Evolutionary conservation across 1,284 basidiomycete genomes (phyloP), one percentile per base, ranked within the genome.

Genomic region (Ustilago lituana): DNA sequence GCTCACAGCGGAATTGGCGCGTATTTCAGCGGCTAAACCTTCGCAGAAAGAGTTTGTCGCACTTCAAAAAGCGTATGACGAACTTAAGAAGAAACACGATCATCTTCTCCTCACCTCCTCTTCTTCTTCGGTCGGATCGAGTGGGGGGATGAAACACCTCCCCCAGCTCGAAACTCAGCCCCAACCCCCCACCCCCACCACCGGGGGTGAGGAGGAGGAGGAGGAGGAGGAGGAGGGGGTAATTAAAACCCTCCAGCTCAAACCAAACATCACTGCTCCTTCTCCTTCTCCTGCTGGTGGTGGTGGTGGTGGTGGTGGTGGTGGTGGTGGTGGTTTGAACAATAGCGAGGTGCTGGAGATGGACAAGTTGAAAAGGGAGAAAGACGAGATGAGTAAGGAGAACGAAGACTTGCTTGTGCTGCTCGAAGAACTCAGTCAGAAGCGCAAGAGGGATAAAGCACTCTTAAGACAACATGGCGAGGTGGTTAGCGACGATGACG

Each of bases 361-460:
- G 31, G 71, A 48, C 3, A 44, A 31, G 4, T n/a, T 60, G 24
- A 50, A 61, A 32, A 61, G 45, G 57, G 65, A 64, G 12, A 74
- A 72, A 17, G 68, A 87, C 65, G 92, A 94, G n/a, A 87, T 89
- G 22, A 90, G 92, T 81, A 94, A 94, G 84, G 94, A 97, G 80
- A 93, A 95, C 77, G 94, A 96, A 81, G 94, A 98, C 82, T 82
- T 98, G 52, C 85, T 98, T 2, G 94, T 98, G 0, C 84, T 98
- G 31, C 85, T 98, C 4, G 96, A 98, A 76, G 96, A 98, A 83
- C 84, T 98, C 48, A 91, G 88, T 44, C 87, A 86, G 73, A 98
- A 98, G 84, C 86, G 93, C 46, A 88, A 87, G 82, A 85, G 84
- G 65, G 94, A 98, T 81, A 97, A 97, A 84, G 86, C 83, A 38